A percentile compares a stretch with the other conserved stretches of the same genome.
phyloP scores from a whole-genome alignment of 2,329 filamentous ascomycete species.

The Colletotrichum salicis region DNA sequence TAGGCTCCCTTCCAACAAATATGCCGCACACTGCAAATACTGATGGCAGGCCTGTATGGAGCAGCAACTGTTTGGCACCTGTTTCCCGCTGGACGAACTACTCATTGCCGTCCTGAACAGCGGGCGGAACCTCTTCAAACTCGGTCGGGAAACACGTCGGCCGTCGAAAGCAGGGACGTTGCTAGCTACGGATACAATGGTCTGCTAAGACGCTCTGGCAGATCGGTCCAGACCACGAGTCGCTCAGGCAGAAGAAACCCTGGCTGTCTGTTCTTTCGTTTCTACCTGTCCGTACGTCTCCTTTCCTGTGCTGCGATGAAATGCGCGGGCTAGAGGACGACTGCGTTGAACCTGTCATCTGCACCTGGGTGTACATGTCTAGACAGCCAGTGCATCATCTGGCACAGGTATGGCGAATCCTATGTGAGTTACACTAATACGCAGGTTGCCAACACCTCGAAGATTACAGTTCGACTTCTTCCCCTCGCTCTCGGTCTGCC shows the following conservation, averaged over 20 bases:
- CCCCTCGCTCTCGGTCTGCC: neutral
- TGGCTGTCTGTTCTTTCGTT: neutral
- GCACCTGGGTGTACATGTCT: constrained; percentile 1
- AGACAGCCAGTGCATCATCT: constrained; percentile 16
- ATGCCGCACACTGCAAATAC: neutral
- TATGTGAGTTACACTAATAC: neutral
- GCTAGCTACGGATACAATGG: neutral
- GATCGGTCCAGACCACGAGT: constrained; percentile 18
- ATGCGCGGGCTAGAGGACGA: constrained; percentile 1
- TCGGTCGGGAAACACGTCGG: neutral
- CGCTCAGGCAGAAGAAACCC: neutral
- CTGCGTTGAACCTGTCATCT: constrained; percentile 27
- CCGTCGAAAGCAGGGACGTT: constrained; percentile 20
- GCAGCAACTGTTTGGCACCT: constrained; percentile 2
- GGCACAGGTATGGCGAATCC: constrained; percentile 15
- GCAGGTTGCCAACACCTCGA: neutral
- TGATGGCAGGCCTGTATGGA: neutral
- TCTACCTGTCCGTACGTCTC: neutral
- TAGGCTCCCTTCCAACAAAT: neutral
- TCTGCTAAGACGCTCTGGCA: constrained; percentile 2
- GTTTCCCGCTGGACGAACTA: constrained; percentile 18
- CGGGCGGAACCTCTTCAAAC: neutral
- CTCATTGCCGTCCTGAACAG: neutral
- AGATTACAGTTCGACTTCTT: neutral
- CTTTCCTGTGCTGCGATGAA: constrained; percentile 6